Evolutionary conservation across 805 yeast species (phyloP).

Genomic region (Starmerella vitae): DNA sequence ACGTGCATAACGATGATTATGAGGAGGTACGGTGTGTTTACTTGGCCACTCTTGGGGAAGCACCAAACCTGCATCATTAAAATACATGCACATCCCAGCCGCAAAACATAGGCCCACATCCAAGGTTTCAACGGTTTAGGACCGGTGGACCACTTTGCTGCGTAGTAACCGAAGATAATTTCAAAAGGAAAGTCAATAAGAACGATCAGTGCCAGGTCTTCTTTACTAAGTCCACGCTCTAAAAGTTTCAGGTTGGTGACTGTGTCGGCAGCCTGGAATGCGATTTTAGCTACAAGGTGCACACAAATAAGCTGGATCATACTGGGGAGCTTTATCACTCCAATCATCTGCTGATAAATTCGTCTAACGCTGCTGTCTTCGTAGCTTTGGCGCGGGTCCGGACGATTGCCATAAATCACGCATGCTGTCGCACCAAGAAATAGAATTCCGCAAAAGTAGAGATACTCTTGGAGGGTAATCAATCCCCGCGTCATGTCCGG

Average conservation of each 20-base stretch:
- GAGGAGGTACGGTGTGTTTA: conserved; percentile 45
- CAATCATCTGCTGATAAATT: conserved; percentile 28
- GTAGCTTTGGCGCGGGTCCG: conserved; percentile 36
- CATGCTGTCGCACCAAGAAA: conserved; percentile 55
- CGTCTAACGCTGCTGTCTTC: conserved; percentile 23
- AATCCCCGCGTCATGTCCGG: conserved; percentile 51
- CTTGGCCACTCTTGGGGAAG: conserved; percentile 47
- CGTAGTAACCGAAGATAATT: conserved; percentile 85
- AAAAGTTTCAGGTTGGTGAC: conserved; percentile 84
- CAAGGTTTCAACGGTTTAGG: conserved; percentile 61
- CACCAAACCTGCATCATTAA: conserved; percentile 60
- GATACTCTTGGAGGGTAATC: conserved; percentile 58
- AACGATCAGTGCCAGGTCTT: conserved; percentile 85
- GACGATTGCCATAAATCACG: conserved; percentile 49
- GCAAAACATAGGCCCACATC: conserved; percentile 75
- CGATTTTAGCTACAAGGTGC: conserved; percentile 71
- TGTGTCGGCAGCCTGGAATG: conserved; percentile 91
- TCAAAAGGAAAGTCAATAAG: conserved; percentile 93
- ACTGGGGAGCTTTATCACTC: conserved; percentile 39
- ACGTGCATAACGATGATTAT: conserved; percentile 70
- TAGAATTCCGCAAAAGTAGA: conserved; percentile 61
- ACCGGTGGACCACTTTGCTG: conserved; percentile 88
- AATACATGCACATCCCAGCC: conserved; percentile 57
- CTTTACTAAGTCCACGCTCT: conserved; percentile 85
- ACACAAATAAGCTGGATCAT: conserved; percentile 62